Base-by-base conservation (phyloP, 768 basidiomycete species). In the Hebeloma cylindrosporum region DNA sequence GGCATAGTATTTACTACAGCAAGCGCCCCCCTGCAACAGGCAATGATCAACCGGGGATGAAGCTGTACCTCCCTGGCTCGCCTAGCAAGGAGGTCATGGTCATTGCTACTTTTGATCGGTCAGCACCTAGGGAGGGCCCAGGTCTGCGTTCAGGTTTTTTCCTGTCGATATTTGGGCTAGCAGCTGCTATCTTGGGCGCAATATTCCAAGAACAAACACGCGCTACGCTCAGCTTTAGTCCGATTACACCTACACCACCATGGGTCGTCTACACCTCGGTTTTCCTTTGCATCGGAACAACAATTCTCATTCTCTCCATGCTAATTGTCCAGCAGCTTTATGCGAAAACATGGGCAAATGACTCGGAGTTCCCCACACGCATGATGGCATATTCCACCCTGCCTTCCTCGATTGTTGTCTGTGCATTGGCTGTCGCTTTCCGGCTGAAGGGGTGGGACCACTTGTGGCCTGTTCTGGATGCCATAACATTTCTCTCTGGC, bases 401-500 rank as follows among this genome's bases (percentile, higher is more conserved):
- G 6, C 48, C 51, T 2, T 25, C 38, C 7, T 59, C 56, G 20
- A 9, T 58, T 21, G 28, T 48, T 11, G 43, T 60, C 5, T 49
- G 47, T 18, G 59, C 32, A 7, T 41, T 61, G 17, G 60, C 54
- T 3, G 27, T 54, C 2, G 40, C 48, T 7, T 56, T 58, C 33
- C 36, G 43, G 23, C n/a, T 49, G 22, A 40, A 16, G 8, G 27
- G 43, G 4, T 34, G 32, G 43, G 39, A 33, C 8, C 21, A 48
- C n/a, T 51, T 53, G 27, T 61, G 60, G 60, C 60, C 60, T 21
- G 43, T 59, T 21, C 46, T 63, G 10, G 61, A 63, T 44, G 54
- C 50, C 3, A 14, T 63, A 21, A 58, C 60, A 4, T 63, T 48
- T 41, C 11, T 61, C 16, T 61, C 60, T 13, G 61, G 60, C 14